Conservation (phyloP, 306 rosid genomes). For the Castanea mollissima region DNA sequence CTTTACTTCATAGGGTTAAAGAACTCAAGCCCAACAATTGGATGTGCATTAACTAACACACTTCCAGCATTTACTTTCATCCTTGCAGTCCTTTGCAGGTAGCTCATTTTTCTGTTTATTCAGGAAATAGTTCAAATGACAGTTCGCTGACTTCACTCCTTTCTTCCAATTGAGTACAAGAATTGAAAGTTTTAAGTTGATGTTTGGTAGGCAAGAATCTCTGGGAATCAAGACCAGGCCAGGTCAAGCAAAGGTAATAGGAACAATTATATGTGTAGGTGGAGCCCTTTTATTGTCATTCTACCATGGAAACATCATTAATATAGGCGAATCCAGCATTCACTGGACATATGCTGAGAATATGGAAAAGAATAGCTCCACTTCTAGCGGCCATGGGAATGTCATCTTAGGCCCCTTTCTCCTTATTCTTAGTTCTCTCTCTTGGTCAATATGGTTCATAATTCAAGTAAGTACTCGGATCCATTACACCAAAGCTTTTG, state of each 20-base stretch:
- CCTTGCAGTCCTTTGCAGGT: slow-evolving; percentile 76
- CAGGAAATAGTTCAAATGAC: background rate
- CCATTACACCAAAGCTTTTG: background rate
- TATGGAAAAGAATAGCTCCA: slow-evolving; percentile 17
- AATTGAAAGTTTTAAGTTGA: background rate
- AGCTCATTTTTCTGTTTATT: background rate
- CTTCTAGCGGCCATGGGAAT: slow-evolving; percentile 7
- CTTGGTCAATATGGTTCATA: slow-evolving; percentile 66
- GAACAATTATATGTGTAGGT: slow-evolving; percentile 68
- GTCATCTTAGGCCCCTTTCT: slow-evolving; percentile 44
- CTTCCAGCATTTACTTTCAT: slow-evolving; percentile 91
- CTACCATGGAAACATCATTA: slow-evolving; percentile 63
- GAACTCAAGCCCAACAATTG: slow-evolving; percentile 55
- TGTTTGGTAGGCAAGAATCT: slow-evolving; percentile 60
- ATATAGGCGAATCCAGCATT: slow-evolving; percentile 52
- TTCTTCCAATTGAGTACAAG: no score
- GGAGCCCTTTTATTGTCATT: slow-evolving; percentile 78
- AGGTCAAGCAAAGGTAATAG: slow-evolving; percentile 54
- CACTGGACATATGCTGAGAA: slow-evolving; percentile 63
- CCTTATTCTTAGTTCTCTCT: slow-evolving; percentile 42
- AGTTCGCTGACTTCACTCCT: no score
- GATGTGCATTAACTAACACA: slow-evolving; percentile 62
- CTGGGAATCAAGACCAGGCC: slow-evolving; percentile 42
- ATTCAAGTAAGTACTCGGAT: slow-evolving; percentile 48
- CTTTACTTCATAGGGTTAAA: slow-evolving; percentile 65